A percentile compares a stretch with the other conserved stretches of the same genome.
These are phyloP conservation scores for Neopestalotiopsis clavispora DNA, from an alignment of 2,329 filamentous ascomycete genomes.

Conservation along the genomic window DNA sequence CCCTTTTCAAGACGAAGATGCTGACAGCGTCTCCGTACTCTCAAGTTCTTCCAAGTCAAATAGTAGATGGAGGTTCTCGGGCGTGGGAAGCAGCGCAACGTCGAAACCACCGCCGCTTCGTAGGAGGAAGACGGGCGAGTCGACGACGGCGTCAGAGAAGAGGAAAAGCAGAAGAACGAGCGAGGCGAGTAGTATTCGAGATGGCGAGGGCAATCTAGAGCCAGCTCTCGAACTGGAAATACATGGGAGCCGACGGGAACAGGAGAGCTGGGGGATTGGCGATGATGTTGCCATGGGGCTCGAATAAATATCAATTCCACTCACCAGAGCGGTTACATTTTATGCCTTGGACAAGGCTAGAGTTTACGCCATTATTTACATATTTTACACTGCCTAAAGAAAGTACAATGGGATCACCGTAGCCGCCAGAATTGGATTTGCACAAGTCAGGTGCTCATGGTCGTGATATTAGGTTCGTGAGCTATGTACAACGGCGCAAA, in stretches of 20 bases:
- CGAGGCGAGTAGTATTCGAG: constrained; percentile 43
- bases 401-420: too few species aligned
- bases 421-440: too few species aligned
- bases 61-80: constrained; percentile 28
- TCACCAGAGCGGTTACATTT: background rate
- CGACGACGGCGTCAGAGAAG: constrained; percentile 19
- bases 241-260: constrained; percentile 59
- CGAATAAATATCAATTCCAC: constrained; percentile 54
- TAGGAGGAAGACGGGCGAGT: constrained; percentile 30
- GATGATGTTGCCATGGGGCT: constrained; percentile 86
- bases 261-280: constrained; percentile 75
- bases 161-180: constrained; percentile 46
- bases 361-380: background rate
- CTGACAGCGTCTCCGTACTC: constrained; percentile 33
- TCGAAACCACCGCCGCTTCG: constrained; percentile 25
- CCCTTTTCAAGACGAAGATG: constrained; percentile 31
- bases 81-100: constrained; percentile 22
- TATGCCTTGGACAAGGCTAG: background rate
- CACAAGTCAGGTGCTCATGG: too few species aligned
- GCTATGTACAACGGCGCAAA: too few species aligned
- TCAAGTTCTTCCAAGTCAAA: constrained; percentile 36
- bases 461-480: too few species aligned
- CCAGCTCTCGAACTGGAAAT: constrained; percentile 53
- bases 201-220: constrained; percentile 34
- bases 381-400: too few species aligned